A percentile compares a stretch with the other conserved stretches of the same genome.
phyloP scores from a whole-genome alignment of 192 early-diverging fungal genomes.

The Gryganskiella cystojenkinii region DNA sequence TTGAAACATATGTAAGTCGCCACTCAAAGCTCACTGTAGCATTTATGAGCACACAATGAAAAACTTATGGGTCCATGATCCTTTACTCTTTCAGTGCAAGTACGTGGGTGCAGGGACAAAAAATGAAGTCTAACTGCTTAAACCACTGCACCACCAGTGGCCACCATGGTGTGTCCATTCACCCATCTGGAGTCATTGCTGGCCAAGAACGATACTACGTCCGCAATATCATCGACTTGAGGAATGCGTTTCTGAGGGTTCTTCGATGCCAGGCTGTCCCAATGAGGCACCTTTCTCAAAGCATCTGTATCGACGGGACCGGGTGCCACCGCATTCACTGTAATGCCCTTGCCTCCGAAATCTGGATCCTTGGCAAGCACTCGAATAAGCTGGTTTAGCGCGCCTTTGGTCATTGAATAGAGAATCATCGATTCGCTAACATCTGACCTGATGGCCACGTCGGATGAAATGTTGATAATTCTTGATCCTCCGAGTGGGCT shows the following conservation, averaged over 20 bases:
- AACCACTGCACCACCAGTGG: constrained; percentile 15
- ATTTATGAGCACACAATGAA: too few species aligned
- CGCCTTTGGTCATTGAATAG: background rate
- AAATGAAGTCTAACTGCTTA: too few species aligned
- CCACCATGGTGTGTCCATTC: constrained; percentile 26
- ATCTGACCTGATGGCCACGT: background rate
- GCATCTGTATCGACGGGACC: constrained; percentile 17
- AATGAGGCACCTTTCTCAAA: background rate
- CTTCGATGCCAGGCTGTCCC: background rate
- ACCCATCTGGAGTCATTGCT: constrained; percentile 23
- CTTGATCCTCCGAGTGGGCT: constrained; percentile 14
- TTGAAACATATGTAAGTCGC: too few species aligned
- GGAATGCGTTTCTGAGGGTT: constrained; percentile 8
- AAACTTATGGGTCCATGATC: too few species aligned
- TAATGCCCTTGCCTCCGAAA: background rate
- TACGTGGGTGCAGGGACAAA: too few species aligned
- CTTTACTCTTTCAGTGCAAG: too few species aligned
- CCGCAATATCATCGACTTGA: constrained; percentile 2
- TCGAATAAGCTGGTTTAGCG: too few species aligned
- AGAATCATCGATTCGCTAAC: background rate
- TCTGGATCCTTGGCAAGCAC: background rate
- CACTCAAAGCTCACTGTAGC: too few species aligned
- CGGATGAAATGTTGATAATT: constrained; percentile 37
- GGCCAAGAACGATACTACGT: constrained; percentile 20
- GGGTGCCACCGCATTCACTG: constrained; percentile 10